Conservation (phyloP, 2,329 filamentous ascomycete genomes). For the Acephala macrosclerotiorum region DNA sequence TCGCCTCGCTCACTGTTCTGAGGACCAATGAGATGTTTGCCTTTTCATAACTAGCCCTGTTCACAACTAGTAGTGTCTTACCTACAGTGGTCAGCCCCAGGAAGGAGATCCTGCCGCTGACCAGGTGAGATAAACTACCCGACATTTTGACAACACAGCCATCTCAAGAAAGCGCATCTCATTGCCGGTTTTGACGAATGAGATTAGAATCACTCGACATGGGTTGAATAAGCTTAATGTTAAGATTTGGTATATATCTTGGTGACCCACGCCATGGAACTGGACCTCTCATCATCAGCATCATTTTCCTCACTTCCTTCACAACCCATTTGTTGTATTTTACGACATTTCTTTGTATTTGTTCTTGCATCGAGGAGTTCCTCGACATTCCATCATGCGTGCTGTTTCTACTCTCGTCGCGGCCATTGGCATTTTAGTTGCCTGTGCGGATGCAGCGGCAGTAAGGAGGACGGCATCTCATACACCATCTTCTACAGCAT, state of each 20-base stretch:
- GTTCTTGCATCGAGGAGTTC: background rate
- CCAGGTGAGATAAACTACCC: conserved; percentile 1
- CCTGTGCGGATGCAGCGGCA: background rate
- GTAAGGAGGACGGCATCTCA: background rate
- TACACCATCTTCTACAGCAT: conserved; percentile 1
- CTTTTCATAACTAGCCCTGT: background rate
- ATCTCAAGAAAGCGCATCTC: background rate
- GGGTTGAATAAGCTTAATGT: background rate
- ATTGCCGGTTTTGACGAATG: background rate
- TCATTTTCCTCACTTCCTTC: background rate
- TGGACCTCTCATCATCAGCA: conserved; percentile 7
- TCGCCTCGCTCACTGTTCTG: background rate
- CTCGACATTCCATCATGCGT: background rate
- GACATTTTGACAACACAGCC: conserved; percentile 6
- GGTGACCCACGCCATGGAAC: background rate
- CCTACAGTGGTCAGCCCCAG: background rate
- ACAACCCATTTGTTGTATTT: background rate
- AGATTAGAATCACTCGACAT: background rate
- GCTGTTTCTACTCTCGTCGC: background rate
- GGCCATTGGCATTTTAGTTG: background rate
- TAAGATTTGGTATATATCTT: background rate
- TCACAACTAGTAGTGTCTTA: background rate
- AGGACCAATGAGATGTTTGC: background rate
- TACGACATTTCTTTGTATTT: background rate
- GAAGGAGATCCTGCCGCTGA: background rate